Base-by-base conservation (phyloP, 2,329 filamentous ascomycete species). In the Chrysoporthe austroafricana region DNA sequence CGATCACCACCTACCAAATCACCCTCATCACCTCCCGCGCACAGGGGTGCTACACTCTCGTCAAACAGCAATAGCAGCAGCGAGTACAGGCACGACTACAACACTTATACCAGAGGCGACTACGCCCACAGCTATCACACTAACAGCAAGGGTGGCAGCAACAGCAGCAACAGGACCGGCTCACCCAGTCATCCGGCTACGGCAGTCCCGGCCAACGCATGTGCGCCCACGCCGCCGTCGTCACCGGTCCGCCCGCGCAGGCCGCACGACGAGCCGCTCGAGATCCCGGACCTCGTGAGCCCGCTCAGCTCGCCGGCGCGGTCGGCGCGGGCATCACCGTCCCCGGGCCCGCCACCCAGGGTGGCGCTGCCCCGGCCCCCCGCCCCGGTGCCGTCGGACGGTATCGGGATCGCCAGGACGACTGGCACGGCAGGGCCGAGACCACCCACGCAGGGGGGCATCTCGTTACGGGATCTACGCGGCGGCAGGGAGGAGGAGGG, bases 241-340 rank as follows among this genome's bases (percentile, higher is more conserved):
- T 78, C 77, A 2, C 79, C 80, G 0, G 71, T 71, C 2, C 76
- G 79, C 0, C 78, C 79, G 1, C 74, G 76, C 1, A 75, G 79
- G 1, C 78, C 78, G 0, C 78, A 79, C 59, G 78, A 80, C 26
- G 66, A 69, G 2, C 74, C 75, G 3, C 73, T 80, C 4, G 77
- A 79, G 70, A 79, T 81, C 6, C 78, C 79, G 0, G 77, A 77
- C 36, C 72, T 76, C 1, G 73, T 75, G 43, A 69, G 63, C 63
- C 67, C 63, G 54, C 54, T 69, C 13, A 46, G 43, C 54, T 56
- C 34, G 18, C 66, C 65, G 18, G 52, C 65, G 16, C 54, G 32
- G 26, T 50, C 62, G 13, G 21, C 21, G 9, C 50, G 21, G 3
- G 50, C n/a, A 5, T 54, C 50, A 4, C 44, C 36, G 5, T 56